Evolutionary conservation across 345 rosid species (phyloP).

Genomic region (Dipteronia dyeriana): DNA sequence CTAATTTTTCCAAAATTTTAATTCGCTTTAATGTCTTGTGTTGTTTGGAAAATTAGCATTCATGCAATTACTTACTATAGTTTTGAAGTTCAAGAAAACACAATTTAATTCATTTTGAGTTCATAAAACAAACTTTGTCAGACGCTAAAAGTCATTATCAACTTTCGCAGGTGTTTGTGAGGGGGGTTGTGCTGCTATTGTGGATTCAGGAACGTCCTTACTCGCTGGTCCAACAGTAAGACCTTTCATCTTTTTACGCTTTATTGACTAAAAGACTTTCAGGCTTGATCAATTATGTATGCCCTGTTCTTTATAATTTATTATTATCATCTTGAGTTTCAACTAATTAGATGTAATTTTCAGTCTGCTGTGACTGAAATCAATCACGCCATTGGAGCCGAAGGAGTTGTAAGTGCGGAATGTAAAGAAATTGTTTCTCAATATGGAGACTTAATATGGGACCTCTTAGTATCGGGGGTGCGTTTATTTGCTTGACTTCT

Average conservation of each 20-base stretch:
- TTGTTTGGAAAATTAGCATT: not conserved
- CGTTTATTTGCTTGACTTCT: slow-evolving; percentile 3
- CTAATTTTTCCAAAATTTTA: not conserved
- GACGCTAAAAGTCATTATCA: not conserved
- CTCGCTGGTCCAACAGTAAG: slow-evolving; percentile 81
- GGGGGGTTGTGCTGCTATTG: slow-evolving; percentile 67
- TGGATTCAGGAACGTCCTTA: slow-evolving; percentile 82
- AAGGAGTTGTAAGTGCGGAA: slow-evolving; percentile 62
- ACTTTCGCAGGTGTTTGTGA: slow-evolving; percentile 51
- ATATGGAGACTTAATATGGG: slow-evolving; percentile 76
- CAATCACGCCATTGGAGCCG: slow-evolving; percentile 78
- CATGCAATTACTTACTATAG: not conserved
- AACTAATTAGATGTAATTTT: slow-evolving; percentile 10
- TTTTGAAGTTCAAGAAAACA: not conserved
- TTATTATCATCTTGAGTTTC: not conserved
- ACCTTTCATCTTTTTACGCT: not conserved
- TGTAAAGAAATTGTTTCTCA: slow-evolving; percentile 70
- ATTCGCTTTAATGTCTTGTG: not conserved
- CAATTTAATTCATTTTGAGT: not conserved
- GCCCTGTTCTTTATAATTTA: not conserved
- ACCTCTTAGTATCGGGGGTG: slow-evolving; percentile 72
- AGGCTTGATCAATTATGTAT: not conserved
- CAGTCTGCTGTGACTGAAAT: slow-evolving; percentile 73
- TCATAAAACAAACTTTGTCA: not conserved
- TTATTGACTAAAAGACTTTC: slow-evolving; percentile 1